Evolutionary conservation across 2,329 filamentous ascomycete species (phyloP).

Genomic region (Colletotrichum tamarilloi): DNA sequence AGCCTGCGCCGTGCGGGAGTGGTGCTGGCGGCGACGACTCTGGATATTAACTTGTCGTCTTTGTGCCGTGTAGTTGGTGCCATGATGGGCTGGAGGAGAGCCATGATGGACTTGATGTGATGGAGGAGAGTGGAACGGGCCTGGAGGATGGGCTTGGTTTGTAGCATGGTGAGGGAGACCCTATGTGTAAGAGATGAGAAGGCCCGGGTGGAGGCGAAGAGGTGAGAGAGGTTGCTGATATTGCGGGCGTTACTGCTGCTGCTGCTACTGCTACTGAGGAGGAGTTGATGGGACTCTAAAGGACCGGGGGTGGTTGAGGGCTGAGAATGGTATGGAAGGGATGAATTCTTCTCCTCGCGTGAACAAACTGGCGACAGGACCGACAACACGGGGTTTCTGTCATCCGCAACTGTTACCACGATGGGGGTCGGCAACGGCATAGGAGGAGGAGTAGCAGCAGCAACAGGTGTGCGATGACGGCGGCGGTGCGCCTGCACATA

Average conservation of each 20-base stretch:
- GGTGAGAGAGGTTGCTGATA: background rate
- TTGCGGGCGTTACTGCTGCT: background rate
- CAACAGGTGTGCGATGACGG: slow-evolving; percentile 10
- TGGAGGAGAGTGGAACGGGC: slow-evolving; percentile 12
- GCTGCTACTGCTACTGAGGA: background rate
- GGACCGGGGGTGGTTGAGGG: background rate
- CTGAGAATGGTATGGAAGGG: slow-evolving; percentile 15
- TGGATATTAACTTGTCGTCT: slow-evolving; percentile 15
- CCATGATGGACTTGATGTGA: slow-evolving; percentile 24
- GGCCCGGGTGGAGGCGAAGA: background rate
- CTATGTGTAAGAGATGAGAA: slow-evolving; percentile 6
- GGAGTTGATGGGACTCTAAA: background rate
- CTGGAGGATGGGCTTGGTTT: slow-evolving; percentile 3
- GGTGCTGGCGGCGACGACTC: background rate
- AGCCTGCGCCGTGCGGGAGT: slow-evolving; percentile 14
- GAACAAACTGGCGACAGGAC: slow-evolving; percentile 13
- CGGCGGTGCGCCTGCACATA: slow-evolving; percentile 26
- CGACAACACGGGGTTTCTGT: slow-evolving; percentile 14
- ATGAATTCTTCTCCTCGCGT: slow-evolving; percentile 26
- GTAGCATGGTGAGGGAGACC: slow-evolving; percentile 14
- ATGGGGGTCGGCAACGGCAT: background rate
- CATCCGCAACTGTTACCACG: background rate
- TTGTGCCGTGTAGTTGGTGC: slow-evolving; percentile 3
- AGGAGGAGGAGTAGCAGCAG: background rate
- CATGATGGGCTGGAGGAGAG: slow-evolving; percentile 24